Conservation (phyloP, 495 filamentous ascomycete species). For the Rusavskia elegans region DNA sequence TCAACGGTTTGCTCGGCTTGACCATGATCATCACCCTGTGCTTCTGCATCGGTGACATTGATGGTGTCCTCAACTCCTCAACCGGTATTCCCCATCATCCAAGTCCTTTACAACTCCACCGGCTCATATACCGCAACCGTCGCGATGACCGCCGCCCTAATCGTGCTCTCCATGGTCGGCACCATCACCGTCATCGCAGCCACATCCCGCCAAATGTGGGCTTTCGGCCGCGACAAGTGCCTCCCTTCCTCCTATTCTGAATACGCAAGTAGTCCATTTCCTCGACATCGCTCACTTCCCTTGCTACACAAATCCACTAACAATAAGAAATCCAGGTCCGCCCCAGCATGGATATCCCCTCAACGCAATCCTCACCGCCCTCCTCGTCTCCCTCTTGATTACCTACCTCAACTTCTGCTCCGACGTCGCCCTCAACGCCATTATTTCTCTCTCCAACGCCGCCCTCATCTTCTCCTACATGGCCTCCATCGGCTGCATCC, state of each 20-base stretch:
- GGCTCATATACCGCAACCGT: conserved; percentile 21
- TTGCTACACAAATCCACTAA: no score
- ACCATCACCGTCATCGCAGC: conserved; percentile 26
- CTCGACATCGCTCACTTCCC: no score
- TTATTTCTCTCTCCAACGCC: no score
- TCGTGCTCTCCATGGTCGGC: conserved; percentile 22
- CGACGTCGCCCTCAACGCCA: conserved; percentile 30
- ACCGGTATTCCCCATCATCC: conserved; percentile 29
- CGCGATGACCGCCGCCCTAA: conserved; percentile 20
- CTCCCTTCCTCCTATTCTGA: conserved; percentile 26
- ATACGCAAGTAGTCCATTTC: background rate
- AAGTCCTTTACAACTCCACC: conserved; percentile 29
- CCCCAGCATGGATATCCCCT: conserved; percentile 33
- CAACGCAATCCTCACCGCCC: conserved; percentile 27
- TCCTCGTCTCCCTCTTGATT: conserved; percentile 30
- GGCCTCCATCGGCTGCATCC: conserved; percentile 32
- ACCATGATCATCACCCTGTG: conserved; percentile 36
- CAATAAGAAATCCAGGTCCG: conserved; percentile 21
- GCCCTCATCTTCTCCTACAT: conserved; percentile 35
- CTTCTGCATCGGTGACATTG: conserved; percentile 31
- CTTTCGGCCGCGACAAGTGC: conserved; percentile 28
- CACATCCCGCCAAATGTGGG: conserved; percentile 24
- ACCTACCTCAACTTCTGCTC: conserved; percentile 39
- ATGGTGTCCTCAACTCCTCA: conserved; percentile 17
- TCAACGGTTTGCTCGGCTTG: conserved; percentile 34